Evolutionary conservation across 1,284 basidiomycete species (phyloP), one percentile per base, ranked within the genome.

Genomic region (Rhodotorula mucilaginosa): DNA sequence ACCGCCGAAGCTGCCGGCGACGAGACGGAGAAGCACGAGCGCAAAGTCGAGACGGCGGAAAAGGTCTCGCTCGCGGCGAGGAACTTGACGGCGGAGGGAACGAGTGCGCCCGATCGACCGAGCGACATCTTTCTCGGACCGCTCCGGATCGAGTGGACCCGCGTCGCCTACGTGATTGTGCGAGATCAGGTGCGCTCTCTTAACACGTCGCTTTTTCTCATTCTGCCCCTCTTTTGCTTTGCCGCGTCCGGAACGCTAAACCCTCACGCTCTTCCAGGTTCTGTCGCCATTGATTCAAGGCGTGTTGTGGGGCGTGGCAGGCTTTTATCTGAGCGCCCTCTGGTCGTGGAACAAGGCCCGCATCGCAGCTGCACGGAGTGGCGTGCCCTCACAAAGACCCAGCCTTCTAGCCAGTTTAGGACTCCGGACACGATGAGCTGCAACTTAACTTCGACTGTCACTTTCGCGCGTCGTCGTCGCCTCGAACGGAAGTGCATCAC

Each of bases 41-140:
- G 48, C 31, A 56, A 61, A 18, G 47, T 65, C 23, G 48, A 52
- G 23, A 44, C 65, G 29, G 61, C 59, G 3, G 70, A 71, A 49
- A 67, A 67, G 44, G 51, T 39, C 5, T 62, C 67, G 5, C 46
- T 74, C 29, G 70, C 67, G 2, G 58, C 67, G 48, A 26, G 31
- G 3, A 44, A 58, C 19, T 29, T 74, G 29, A 74, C 69, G n/a
- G 61, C 58, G 1, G 67, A 68, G 6, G 56, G 54, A 21, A 29
- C 18, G 31, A 13, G 5, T 8, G 12, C 21, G 34, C 47, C 23
- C 13, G 69, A 56, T n/a, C n/a, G 3, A 5, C 48, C 61, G 54
- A 73, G 68, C 47, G 72, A 74, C 54, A 47, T 66, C 18, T 63
- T 71, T n/a, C 67, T 61, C 49, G 70, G 61, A 2, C 54, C 56